Evolutionary conservation across 441 rosid species (phyloP).

Genomic region (Populus tomentosa): DNA sequence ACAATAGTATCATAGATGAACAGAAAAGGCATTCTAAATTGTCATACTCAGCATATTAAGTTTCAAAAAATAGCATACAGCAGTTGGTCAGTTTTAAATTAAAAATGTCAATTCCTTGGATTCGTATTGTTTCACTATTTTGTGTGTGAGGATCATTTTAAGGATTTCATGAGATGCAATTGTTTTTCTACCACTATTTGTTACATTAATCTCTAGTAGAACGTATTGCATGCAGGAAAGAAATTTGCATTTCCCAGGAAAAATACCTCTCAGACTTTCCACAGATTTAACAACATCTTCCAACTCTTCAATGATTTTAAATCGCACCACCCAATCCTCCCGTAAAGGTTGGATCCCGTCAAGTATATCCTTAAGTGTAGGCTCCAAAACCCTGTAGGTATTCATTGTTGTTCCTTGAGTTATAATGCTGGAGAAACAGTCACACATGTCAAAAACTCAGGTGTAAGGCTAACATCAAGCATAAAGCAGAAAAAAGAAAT

Average conservation of each 20-base stretch:
- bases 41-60: background rate
- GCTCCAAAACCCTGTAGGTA: conserved; percentile 37
- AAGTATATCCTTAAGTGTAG: conserved; percentile 54
- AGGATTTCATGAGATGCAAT: background rate
- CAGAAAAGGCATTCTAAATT: background rate
- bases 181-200: background rate
- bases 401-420: conserved; percentile 39
- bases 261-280: conserved; percentile 68
- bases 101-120: background rate
- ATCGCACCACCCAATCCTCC: conserved; percentile 49
- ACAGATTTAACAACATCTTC: conserved; percentile 45
- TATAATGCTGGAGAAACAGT: conserved; percentile 15
- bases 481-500: background rate
- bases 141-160: background rate
- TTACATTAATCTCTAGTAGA: background rate
- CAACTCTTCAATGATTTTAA: conserved; percentile 49
- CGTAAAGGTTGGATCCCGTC: conserved; percentile 49
- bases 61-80: background rate
- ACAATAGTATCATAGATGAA: background rate
- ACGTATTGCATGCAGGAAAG: background rate
- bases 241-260: background rate
- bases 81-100: background rate
- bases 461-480: background rate
- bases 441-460: conserved; percentile 15
- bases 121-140: background rate